Evolutionary conservation across 2,329 filamentous ascomycete genomes (phyloP).

Genomic region (Aaosphaeria arxii): DNA sequence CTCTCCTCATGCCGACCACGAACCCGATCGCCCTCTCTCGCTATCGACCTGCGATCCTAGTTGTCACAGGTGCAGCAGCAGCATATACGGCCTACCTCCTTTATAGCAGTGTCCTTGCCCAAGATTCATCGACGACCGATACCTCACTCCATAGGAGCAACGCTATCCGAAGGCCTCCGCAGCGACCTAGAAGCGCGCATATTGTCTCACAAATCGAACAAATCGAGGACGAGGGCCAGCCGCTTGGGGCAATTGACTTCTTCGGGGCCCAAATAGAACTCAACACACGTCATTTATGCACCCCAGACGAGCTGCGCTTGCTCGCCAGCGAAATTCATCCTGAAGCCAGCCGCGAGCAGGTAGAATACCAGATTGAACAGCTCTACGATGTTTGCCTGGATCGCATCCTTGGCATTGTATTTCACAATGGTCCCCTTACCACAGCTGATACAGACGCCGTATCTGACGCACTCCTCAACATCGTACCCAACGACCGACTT

Average conservation of each 20-base stretch:
- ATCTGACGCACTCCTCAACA: slow-evolving; percentile 13
- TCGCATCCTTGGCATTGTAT: slow-evolving; percentile 20
- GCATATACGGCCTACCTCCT: slow-evolving; percentile 59
- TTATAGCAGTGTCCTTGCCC: slow-evolving; percentile 44
- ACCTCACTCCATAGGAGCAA: slow-evolving; percentile 61
- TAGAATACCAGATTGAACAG: slow-evolving; percentile 17
- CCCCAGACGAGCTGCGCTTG: slow-evolving; percentile 16
- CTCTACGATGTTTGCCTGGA: slow-evolving; percentile 31
- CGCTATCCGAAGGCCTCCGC: slow-evolving; percentile 56
- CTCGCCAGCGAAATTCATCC: slow-evolving; percentile 18
- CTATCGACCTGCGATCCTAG: slow-evolving; percentile 50
- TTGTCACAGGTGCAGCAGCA: slow-evolving; percentile 56
- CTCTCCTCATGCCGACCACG: slow-evolving; percentile 23
- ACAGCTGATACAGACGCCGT: slow-evolving; percentile 17
- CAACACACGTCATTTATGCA: slow-evolving; percentile 18
- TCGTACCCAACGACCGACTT: slow-evolving; percentile 9
- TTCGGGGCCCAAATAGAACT: slow-evolving; percentile 21
- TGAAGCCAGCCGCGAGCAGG: slow-evolving; percentile 12
- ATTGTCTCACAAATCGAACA: slow-evolving; percentile 1
- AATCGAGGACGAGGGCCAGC: slow-evolving; percentile 10
- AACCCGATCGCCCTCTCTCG: slow-evolving; percentile 34
- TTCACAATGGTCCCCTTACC: slow-evolving; percentile 16
- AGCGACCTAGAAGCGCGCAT: slow-evolving; percentile 11
- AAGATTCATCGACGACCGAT: slow-evolving; percentile 14
- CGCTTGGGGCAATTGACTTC: slow-evolving; percentile 24